Base-by-base conservation (phyloP, 768 basidiomycete species). In the Leccinum subgranulosum region DNA sequence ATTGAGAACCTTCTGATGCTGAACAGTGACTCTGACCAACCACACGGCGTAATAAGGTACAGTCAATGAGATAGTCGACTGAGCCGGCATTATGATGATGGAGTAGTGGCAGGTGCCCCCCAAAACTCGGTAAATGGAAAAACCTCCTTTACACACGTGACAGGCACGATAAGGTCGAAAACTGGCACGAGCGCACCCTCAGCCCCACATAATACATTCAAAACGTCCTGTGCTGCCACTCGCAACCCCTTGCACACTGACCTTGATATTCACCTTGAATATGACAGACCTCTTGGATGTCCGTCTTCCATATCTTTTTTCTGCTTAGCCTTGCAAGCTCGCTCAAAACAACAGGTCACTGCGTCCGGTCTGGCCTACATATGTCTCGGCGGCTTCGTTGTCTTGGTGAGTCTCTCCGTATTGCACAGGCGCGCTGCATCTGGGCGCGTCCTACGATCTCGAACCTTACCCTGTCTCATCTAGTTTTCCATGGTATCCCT, bases 401-500 rank as follows among this genome's bases (percentile, higher is more conserved):
- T 82, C 31, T 72, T 74, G 10, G 81, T 82, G 54, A 36, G 78
- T 62, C 27, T 45, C 7, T 29, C 34, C 2, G 0, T 12, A 17
- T 43, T 6, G 23, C n/a, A 43, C 19, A 19, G 39, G 33, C 23
- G 23, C 49, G 19, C 28, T 19, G 7, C 5, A 51, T 34, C 14
- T 29, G 9, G 9, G 2, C 6, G 14, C 33, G 0, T 12, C 15
- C 33, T 27, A 8, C 28, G 15, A 17, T 27, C 19, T 15, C 31
- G 17, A 17, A 19, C 3, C 59, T 54, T 49, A 53, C 46, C 15
- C 4, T 29, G 5, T 14, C 7, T 39, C 41, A 6, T 53, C 23
- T 63, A 92, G 90, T 94, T 94, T 71, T 92, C 90, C 28, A 82
- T 92, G 80, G 75, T 90, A 34, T 92, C 92, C 4, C 77, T 94